Evolutionary conservation across 1,284 basidiomycete genomes (phyloP), one percentile per base, ranked within the genome.

Genomic region (Tilletia caries): DNA sequence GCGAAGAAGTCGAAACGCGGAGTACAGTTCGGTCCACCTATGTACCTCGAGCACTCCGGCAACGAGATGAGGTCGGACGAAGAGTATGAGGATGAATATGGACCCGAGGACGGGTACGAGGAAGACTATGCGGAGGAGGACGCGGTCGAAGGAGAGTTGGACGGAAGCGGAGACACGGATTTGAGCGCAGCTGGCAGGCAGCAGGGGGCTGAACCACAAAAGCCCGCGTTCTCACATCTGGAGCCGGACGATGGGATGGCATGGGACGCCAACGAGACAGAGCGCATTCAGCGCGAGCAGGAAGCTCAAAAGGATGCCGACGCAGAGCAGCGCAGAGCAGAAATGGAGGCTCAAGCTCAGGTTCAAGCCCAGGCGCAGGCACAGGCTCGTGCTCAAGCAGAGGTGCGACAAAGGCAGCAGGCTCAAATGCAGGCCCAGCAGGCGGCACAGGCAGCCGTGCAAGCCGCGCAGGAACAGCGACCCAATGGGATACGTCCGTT

Each of bases 191-290:
- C 69, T 23, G 66, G 12, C 1, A 65, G 54, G 52, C 41, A 25
- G 27, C 67, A 66, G 18, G 65, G 66, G 3, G 46, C 68, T 58
- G 72, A 65, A 10, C 70, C 27, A 25, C 32, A 48, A 33, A 34
- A 23, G 32, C 20, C 32, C 34, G 64, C 23, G 20, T 37, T 71
- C 15, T 67, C 52, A 25, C 27, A 85, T 67, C 86, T 85, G 78
- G 86, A 86, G 73, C 86, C 85, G 18, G 86, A 86, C 71, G 86
- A 86, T 75, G 85, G 86, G 20, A 84, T 86, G 74, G 85, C 84
- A 67, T 86, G 85, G 86, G 86, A 86, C 23, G 84, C 84, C 64
- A 77, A 78, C 37, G 84, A 85, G n/a, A 84, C 78, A 5, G 80
- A 82, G 52, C 80, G 82, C 27, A 75, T 81, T 29, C 84, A 84